These are phyloP conservation scores for Parascedosporium putredinis DNA, from an alignment of 2,329 filamentous ascomycete genomes.

Conservation along the genomic window DNA sequence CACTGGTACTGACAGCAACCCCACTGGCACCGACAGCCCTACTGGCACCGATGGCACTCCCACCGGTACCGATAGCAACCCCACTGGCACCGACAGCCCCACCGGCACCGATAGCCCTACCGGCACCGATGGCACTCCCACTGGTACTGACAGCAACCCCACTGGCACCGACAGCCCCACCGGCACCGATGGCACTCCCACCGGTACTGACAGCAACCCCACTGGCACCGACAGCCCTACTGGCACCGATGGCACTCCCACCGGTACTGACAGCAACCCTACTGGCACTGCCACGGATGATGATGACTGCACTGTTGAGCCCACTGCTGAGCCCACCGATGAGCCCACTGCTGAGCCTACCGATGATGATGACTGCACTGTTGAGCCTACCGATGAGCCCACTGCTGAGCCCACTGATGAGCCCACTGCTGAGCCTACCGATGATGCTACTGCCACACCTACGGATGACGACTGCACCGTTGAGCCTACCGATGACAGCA, in stretches of 20 bases:
- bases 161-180: background rate
- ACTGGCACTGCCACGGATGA: background rate
- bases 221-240: slow-evolving; percentile 5
- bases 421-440: no score
- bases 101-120: slow-evolving; percentile 1
- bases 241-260: slow-evolving; percentile 4
- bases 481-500: slow-evolving; percentile 8
- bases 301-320: background rate
- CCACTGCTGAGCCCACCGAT: background rate
- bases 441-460: slow-evolving; percentile 6
- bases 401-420: slow-evolving; percentile 10
- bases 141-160: background rate
- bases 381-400: slow-evolving; percentile 8
- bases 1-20: background rate
- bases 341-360: background rate
- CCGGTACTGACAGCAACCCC: slow-evolving; percentile 3
- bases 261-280: slow-evolving; percentile 2
- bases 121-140: slow-evolving; percentile 9
- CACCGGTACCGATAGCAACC: no score
- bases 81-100: slow-evolving; percentile 5
- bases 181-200: background rate
- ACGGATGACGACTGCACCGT: slow-evolving; percentile 10
- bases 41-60: slow-evolving; percentile 9
- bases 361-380: background rate
- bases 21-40: background rate